Conservation (phyloP, 305 asterid genomes). For the Fraxinus xanthoxyloides region DNA sequence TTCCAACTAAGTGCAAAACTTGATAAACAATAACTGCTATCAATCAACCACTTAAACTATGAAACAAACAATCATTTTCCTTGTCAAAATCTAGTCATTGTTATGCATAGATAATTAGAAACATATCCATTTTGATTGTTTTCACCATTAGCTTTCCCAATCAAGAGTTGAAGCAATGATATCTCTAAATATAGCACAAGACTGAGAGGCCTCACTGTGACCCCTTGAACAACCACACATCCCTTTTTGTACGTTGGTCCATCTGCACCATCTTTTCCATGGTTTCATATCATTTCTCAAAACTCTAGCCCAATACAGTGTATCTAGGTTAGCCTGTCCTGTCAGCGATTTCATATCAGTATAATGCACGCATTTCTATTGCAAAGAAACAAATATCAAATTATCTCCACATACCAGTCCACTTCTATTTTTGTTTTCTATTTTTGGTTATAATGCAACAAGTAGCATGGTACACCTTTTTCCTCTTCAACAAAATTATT, state of each 20-base stretch:
- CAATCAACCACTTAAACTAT: background rate
- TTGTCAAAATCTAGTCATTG: background rate
- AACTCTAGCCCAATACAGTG: background rate
- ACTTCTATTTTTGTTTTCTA: background rate
- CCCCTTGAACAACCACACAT: background rate
- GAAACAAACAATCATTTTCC: constrained; percentile 1
- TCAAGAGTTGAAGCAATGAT: background rate
- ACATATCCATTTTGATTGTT: background rate
- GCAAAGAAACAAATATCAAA: background rate
- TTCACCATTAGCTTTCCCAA: background rate
- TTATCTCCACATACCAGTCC: background rate
- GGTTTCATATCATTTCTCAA: background rate
- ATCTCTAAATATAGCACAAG: background rate
- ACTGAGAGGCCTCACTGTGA: background rate
- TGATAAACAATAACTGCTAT: background rate
- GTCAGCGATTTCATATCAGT: background rate
- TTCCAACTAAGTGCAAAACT: background rate
- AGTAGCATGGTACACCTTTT: background rate
- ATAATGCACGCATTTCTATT: background rate
- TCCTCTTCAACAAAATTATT: background rate
- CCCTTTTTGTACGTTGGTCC: background rate
- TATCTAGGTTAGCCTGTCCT: background rate
- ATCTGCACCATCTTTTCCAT: background rate
- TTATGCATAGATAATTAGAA: background rate
- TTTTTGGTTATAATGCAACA: background rate